Evolutionary conservation across 257 asterid genomes (phyloP).

Genomic region (Orobanche coerulescens): DNA sequence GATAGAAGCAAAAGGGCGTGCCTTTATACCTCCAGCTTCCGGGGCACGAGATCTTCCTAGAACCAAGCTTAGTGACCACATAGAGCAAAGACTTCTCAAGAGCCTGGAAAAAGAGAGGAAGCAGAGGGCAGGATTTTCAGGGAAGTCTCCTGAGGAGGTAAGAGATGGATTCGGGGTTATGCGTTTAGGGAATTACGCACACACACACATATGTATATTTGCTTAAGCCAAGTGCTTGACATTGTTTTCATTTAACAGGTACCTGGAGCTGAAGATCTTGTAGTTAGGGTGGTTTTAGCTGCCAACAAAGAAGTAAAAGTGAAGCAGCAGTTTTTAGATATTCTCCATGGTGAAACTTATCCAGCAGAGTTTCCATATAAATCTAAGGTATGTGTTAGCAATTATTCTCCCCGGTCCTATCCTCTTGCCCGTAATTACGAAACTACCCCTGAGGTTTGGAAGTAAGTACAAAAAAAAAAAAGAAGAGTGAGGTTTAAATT

Average conservation of each 20-base stretch:
- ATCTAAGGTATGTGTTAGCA: constrained; percentile 49
- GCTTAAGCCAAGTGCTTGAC: not conserved
- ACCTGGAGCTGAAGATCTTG: constrained; percentile 55
- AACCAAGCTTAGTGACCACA: constrained; percentile 60
- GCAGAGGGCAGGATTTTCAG: constrained; percentile 42
- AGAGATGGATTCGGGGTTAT: constrained; percentile 15
- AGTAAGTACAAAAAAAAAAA: no score
- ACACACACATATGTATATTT: not conserved
- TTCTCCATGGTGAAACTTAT: constrained; percentile 43
- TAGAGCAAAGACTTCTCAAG: constrained; percentile 50
- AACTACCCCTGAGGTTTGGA: no score
- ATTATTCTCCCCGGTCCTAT: no score
- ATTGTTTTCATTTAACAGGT: constrained; percentile 36
- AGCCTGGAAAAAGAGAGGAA: constrained; percentile 50
- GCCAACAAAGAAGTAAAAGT: constrained; percentile 46
- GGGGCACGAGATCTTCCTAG: constrained; percentile 64
- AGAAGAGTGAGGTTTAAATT: no score
- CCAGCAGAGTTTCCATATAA: constrained; percentile 61
- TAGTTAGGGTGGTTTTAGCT: constrained; percentile 60
- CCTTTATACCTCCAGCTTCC: constrained; percentile 26
- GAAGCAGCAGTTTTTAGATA: constrained; percentile 51
- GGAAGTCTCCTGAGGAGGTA: constrained; percentile 49
- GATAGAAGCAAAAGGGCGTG: constrained; percentile 30
- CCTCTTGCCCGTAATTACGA: no score
- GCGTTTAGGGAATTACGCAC: not conserved